phyloP scores from a whole-genome alignment of 495 filamentous ascomycete species.

The Ascobolus immersus region DNA sequence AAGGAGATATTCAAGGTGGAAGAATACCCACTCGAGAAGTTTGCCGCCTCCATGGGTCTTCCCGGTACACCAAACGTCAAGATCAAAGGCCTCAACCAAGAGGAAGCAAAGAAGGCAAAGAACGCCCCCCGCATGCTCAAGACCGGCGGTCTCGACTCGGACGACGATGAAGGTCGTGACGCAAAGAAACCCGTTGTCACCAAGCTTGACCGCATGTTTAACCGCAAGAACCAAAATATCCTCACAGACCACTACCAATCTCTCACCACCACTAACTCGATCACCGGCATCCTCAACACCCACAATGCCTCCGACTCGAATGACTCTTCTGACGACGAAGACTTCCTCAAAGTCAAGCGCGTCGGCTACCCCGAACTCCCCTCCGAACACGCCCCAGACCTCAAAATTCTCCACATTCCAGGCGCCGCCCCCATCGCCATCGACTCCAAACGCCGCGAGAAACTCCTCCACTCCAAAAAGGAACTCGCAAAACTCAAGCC shows the following conservation, averaged over 20 bases:
- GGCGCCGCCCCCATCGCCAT: conserved; percentile 46
- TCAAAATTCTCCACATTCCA: conserved; percentile 24
- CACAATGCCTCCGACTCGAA: conserved; percentile 27
- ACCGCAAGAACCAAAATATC: conserved; percentile 82
- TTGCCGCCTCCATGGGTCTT: conserved; percentile 58
- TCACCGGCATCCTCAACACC: conserved; percentile 55
- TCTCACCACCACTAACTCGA: no score
- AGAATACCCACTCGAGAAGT: conserved; percentile 59
- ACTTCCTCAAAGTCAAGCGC: conserved; percentile 76
- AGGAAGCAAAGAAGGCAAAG: conserved; percentile 47
- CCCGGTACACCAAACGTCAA: conserved; percentile 49
- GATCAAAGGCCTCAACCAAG: conserved; percentile 72
- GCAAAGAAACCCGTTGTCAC: conserved; percentile 41
- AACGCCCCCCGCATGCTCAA: conserved; percentile 38
- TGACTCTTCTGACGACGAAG: conserved; percentile 34
- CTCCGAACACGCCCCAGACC: conserved; percentile 19
- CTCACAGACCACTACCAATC: conserved; percentile 75
- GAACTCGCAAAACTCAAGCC: conserved; percentile 69
- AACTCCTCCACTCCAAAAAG: conserved; percentile 82
- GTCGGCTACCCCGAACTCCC: conserved; percentile 18
- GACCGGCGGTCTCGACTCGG: conserved; percentile 26
- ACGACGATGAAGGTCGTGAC: conserved; percentile 25
- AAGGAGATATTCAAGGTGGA: conserved; percentile 72
- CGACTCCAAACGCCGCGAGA: conserved; percentile 80
- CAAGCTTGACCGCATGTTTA: conserved; percentile 92